Conservation (phyloP, 208 protist genomes). For the Leishmania guyanensis region DNA sequence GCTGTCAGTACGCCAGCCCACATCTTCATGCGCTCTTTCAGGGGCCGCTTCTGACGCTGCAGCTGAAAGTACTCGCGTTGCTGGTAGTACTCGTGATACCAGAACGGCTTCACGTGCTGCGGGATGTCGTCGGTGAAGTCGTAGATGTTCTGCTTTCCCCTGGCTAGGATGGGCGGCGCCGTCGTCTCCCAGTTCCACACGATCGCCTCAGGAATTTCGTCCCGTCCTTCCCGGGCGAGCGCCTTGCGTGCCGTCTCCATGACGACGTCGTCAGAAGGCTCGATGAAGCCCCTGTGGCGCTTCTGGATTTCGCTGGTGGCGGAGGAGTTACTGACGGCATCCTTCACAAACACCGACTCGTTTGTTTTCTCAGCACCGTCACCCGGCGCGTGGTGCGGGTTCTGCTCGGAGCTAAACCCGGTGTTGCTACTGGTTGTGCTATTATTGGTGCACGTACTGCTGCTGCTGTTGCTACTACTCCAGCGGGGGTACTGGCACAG, state of each 20-base stretch:
- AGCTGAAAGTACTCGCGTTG: constrained; percentile 88
- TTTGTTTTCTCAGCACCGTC: not conserved
- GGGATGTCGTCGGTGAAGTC: constrained; percentile 90
- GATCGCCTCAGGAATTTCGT: constrained; percentile 68
- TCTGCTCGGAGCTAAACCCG: not conserved
- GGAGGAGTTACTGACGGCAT: not conserved
- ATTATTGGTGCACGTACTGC: not conserved
- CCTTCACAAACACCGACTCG: not conserved
- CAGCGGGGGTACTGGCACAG: constrained; percentile 11
- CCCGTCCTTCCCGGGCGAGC: constrained; percentile 74
- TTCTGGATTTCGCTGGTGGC: constrained; percentile 29
- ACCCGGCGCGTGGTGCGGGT: not conserved
- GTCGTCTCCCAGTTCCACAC: constrained; percentile 85
- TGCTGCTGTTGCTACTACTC: constrained; percentile 16
- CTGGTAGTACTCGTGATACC: constrained; percentile 89
- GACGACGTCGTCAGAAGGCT: constrained; percentile 84
- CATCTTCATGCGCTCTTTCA: constrained; percentile 59
- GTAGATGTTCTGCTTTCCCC: constrained; percentile 84
- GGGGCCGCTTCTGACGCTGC: constrained; percentile 77
- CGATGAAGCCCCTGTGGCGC: constrained; percentile 65
- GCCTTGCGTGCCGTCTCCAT: constrained; percentile 86
- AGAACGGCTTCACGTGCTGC: constrained; percentile 85
- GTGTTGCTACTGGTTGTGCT: not conserved
- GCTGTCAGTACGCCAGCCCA: constrained; percentile 41
- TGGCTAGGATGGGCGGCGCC: constrained; percentile 67